Evolutionary conservation across 2,329 filamentous ascomycete species (phyloP), one percentile per base, ranked within the genome.

Genomic region (Colletotrichum sojae): DNA sequence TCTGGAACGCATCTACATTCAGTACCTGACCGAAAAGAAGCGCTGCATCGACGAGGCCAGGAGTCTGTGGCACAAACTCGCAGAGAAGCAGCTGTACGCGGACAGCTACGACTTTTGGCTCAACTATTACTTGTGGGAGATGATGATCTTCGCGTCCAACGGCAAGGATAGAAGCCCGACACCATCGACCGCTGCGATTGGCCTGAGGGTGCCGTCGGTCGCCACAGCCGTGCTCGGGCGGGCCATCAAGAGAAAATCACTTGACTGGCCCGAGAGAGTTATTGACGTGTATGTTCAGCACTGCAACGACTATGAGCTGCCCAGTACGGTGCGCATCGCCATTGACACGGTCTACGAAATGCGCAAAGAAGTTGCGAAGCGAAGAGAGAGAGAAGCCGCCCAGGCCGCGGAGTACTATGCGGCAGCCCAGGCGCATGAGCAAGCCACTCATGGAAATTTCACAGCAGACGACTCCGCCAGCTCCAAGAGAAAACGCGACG

Each of bases 31-130:
- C 4, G 93, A 97, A 78, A 94, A 92, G 73, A 94, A 94, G 73
- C 90, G 90, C 27, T 91, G 93, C 48, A 84, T 93, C 60, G 89
- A 94, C 20, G 91, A 91, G 65, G 96, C 95, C 2, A 89, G 96
- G 46, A 86, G 87, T 16, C 89, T 92, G 55, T 98, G 94, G 90
- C 90, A 92, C 72, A 88, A 89, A 18, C 85, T 98, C 36, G 87
- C 85, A 4, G 78, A 88, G 22, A 83, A 88, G n/a, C 84, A 87
- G 18, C 89, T 89, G 4, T 82, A 94, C 64, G 90, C 90, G 36
- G 89, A 94, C 73, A 95, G 90, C 73, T 94, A 95, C 76, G 94
- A 97, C 74, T 98, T 98, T 78, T 99, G 96, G 96, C 86, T 95
- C 63, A 90, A 91, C 51, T 98, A 94, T 80, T 98, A 98, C 80